Base-by-base conservation (phyloP, 352 stramenopile genomes). In the Phytophthora parvispora region DNA sequence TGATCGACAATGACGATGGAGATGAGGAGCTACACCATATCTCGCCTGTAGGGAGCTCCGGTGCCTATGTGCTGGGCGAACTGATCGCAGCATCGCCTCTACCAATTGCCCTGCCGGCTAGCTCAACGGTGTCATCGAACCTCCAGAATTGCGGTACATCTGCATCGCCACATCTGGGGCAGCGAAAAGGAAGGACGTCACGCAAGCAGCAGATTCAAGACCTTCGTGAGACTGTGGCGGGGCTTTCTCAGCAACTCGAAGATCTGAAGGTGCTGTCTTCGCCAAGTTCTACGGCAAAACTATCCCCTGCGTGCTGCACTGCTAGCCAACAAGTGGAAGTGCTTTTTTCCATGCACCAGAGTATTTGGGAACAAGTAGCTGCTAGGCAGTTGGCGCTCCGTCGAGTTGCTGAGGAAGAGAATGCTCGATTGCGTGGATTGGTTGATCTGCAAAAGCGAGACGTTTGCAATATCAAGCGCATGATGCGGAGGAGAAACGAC, bases 131-230 rank as follows among this genome's bases (percentile, higher is more conserved):
- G n/a, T n/a, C n/a, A n/a, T n/a, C n/a, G n/a, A n/a, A n/a, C n/a
- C n/a, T n/a, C n/a, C n/a, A n/a, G n/a, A n/a, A n/a, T n/a, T n/a
- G n/a, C n/a, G n/a, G n/a, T n/a, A n/a, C n/a, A n/a, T n/a, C n/a
- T n/a, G n/a, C n/a, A n/a, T n/a, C n/a, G n/a, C n/a, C n/a, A n/a
- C n/a, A n/a, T 40, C 0, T 40, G 18, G 18, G 45, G 48, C 27
- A 25, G 7, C 13, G 16, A 10, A 56, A 64, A 28, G 16, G 32
- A 3, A 43, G 56, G 8, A 34, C 34, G 32, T 63, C 56, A 25
- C 57, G 31, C 32, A 64, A 64, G 28, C 29, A 64, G 22, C 20
- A 64, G 32, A 64, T 64, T 22, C 43, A 55, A 28, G 32, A 45
- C n/a, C 45, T 64, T n/a, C 56, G 56, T 8, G 20, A 34, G 15